Base-by-base conservation (phyloP, 176 grass and related monocot genomes). In the Thalia dealbata region DNA sequence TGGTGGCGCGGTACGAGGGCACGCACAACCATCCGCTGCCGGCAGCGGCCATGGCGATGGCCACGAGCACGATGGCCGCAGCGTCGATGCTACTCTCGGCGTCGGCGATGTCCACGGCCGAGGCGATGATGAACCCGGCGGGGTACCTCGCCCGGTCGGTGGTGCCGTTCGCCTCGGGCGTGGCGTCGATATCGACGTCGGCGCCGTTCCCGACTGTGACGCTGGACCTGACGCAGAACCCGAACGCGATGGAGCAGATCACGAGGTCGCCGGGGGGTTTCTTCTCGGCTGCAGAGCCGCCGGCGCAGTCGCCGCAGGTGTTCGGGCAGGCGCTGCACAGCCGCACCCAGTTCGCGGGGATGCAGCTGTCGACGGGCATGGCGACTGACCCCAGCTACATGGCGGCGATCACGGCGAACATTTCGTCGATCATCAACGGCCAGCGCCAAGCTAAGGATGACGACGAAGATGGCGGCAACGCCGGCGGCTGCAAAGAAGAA, bases 11-110 rank as follows among this genome's bases (percentile, higher is more conserved):
- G 51, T 96, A 96, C 64, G 92, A 96, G 75, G 92, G 92, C 60
- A 88, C 79, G 0, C 92, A 96, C 84, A 96, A 92, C 84, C 92
- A 96, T 75, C 92, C 84, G n/a, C 80, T 96, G 3, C 92, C 92
- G 10, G 84, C 92, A 2, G 89, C 89, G 0, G 92, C 92, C 43
- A 84, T 92, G 92, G 89, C 89, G 23, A 96, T 92, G 92, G 92
- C 89, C 46, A 87, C 89, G 11, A 92, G 89, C 38, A 96, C 92
- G 25, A 81, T 86, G 11, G 89, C 92, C 0, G 92, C 92, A 0
- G 89, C 86, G 7, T 83, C 92, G 63, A 92, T 96, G 89, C 78
- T 96, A 11, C 86, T 96, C 0, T 96, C 92, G 0, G 92, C 89
- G 7, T 96, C 92, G 62, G 82, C 89, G 86, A 77, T 38, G 32